Evolutionary conservation across 2,329 filamentous ascomycete species (phyloP).

Genomic region (Apiospora arundinis): DNA sequence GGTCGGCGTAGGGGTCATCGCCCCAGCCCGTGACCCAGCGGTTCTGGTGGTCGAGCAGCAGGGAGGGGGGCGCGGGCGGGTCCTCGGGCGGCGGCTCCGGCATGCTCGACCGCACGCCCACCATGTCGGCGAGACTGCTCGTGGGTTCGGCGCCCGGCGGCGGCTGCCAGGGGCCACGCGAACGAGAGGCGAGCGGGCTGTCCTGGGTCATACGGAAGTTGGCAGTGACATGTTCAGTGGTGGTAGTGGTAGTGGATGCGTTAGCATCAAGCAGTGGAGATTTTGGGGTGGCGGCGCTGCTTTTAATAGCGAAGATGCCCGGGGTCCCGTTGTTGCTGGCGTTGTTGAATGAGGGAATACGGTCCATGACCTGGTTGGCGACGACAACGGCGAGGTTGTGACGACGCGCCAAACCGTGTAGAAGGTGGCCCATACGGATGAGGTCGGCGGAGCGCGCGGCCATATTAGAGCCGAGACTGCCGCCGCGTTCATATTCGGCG

Average conservation of each 20-base stretch:
- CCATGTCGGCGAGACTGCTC: slow-evolving; percentile 45
- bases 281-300: background rate
- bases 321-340: background rate
- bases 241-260: slow-evolving; percentile 20
- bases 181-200: slow-evolving; percentile 57
- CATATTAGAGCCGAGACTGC: slow-evolving; percentile 62
- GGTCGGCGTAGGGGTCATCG: slow-evolving; percentile 60
- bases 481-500: slow-evolving; percentile 78
- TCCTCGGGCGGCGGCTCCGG: slow-evolving; percentile 40
- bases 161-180: slow-evolving; percentile 41
- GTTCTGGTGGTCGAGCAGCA: slow-evolving; percentile 87
- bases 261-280: slow-evolving; percentile 23
- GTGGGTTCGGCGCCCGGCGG: slow-evolving; percentile 43
- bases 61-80: slow-evolving; percentile 52
- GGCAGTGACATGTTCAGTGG: slow-evolving; percentile 27
- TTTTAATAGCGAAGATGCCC: slow-evolving; percentile 20
- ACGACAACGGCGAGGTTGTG: slow-evolving; percentile 86
- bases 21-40: slow-evolving; percentile 97
- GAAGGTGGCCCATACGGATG: slow-evolving; percentile 74
- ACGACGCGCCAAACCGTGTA: slow-evolving; percentile 77
- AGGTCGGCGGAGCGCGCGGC: slow-evolving; percentile 80
- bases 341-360: slow-evolving; percentile 57
- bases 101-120: slow-evolving; percentile 42
- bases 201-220: slow-evolving; percentile 43
- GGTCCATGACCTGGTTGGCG: slow-evolving; percentile 93